phyloP scores from a whole-genome alignment of 75 land plant species.

The Picea sitchensis region DNA sequence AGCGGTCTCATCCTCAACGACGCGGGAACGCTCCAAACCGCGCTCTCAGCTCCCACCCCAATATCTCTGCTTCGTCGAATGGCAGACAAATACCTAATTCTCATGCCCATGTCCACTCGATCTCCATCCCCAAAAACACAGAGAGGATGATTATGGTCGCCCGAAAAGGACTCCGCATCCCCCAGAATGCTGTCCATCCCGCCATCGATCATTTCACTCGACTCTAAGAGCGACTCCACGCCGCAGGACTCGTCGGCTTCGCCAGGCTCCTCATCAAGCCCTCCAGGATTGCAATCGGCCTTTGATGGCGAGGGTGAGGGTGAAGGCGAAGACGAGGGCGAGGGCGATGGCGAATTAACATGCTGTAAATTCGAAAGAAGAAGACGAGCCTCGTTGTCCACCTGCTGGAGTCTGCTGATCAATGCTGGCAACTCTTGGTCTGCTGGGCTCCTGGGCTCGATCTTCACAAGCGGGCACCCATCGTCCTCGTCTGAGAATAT shows the following conservation, averaged over 20 bases:
- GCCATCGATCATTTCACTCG: slow-evolving; percentile 32
- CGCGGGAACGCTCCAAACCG: neutral
- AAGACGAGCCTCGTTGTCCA: neutral
- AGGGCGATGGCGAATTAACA: neutral
- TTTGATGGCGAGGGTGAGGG: neutral
- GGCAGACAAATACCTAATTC: neutral
- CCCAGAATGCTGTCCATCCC: slow-evolving; percentile 37
- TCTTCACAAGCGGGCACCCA: neutral
- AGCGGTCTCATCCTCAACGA: neutral
- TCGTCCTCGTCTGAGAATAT: neutral
- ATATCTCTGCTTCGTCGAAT: neutral
- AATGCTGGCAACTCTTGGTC: neutral
- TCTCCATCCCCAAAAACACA: neutral
- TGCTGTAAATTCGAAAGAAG: slow-evolving; percentile 2
- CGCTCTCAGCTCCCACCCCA: slow-evolving; percentile 4
- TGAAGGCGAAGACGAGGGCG: too few species aligned
- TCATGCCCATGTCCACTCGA: neutral
- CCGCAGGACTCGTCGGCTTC: slow-evolving; percentile 7
- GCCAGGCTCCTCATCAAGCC: neutral
- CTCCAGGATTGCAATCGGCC: too few species aligned
- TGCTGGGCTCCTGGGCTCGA: neutral
- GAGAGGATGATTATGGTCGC: neutral
- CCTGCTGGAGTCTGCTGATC: neutral
- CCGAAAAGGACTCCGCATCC: neutral
- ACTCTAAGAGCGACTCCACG: slow-evolving; percentile 27